Conservation (phyloP, 768 basidiomycete species). For the Filobasidium floriforme region DNA sequence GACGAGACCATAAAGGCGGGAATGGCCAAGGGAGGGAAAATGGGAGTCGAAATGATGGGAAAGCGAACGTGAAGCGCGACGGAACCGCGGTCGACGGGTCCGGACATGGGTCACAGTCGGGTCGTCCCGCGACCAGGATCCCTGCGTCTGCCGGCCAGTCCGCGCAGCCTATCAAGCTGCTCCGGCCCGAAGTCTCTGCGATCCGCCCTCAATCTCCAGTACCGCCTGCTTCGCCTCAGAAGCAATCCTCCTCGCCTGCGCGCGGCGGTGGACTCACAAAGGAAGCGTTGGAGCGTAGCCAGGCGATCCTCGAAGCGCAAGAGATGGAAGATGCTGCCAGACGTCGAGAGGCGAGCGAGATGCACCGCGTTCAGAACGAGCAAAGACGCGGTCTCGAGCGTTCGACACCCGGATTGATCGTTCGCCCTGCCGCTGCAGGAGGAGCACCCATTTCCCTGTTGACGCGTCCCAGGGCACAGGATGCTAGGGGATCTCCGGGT, state of each 20-base stretch:
- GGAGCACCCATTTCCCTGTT: neutral
- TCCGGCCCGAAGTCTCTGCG: neutral
- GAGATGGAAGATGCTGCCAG: neutral
- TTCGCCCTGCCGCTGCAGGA: neutral
- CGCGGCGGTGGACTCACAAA: constrained; percentile 1
- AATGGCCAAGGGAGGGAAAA: neutral
- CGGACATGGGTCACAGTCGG: too few relatives aligned
- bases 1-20: neutral
- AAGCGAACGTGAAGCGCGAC: too few relatives aligned
- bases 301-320: neutral
- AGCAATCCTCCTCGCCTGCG: neutral
- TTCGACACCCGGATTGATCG: neutral
- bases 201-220: neutral
- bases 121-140: too few relatives aligned
- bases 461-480: neutral
- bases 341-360: neutral
- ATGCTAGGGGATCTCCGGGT: neutral
- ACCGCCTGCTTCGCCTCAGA: neutral
- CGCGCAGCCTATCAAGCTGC: neutral
- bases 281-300: constrained; percentile 2
- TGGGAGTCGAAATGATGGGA: too few relatives aligned
- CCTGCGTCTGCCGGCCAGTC: too few relatives aligned
- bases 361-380: neutral
- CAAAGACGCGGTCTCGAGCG: neutral
- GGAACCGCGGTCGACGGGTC: too few relatives aligned